These are phyloP conservation scores for Daedaleopsis sinensis DNA, from an alignment of 768 basidiomycete genomes.

Conservation along the genomic window DNA sequence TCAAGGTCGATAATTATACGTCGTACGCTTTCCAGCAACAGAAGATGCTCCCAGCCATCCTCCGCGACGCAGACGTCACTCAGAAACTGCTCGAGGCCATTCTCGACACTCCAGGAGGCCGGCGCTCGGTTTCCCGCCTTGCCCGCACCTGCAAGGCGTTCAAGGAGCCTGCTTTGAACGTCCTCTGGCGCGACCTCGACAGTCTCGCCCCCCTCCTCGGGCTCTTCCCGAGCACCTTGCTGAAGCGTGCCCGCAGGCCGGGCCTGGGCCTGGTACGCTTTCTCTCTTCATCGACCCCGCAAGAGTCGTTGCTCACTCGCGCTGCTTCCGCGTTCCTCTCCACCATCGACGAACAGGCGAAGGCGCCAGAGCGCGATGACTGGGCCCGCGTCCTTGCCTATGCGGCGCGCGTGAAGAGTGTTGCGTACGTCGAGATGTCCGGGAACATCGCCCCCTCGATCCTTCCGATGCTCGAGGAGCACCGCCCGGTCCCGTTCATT, in stretches of 20 bases:
- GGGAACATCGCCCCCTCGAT: conserved; percentile 66
- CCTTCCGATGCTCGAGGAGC: conserved; percentile 68
- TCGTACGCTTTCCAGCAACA: conserved; percentile 52
- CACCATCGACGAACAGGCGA: conserved; percentile 43
- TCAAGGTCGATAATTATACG: conserved; percentile 32
- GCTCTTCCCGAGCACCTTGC: conserved; percentile 65
- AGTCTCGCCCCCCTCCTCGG: conserved; percentile 72
- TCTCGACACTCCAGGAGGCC: conserved; percentile 62
- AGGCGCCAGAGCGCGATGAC: conserved; percentile 64
- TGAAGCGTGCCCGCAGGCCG: conserved; percentile 73
- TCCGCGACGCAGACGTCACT: conserved; percentile 64
- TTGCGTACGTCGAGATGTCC: conserved; percentile 70
- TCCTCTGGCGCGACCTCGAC: conserved; percentile 80
- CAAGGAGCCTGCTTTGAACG: conserved; percentile 68
- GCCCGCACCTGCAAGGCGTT: conserved; percentile 77
- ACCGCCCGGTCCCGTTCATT: conserved; percentile 62
- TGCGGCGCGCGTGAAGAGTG: conserved; percentile 65
- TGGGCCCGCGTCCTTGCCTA: conserved; percentile 71
- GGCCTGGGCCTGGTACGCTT: conserved; percentile 74
- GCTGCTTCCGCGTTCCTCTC: conserved; percentile 1
- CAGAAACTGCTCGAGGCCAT: conserved; percentile 54
- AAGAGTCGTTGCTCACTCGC: conserved; percentile 18
- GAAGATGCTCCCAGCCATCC: conserved; percentile 55
- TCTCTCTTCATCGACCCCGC: conserved; percentile 12
- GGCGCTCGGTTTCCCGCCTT: conserved; percentile 67